Percentiles rank a stretch among this genome's conserved stretches.
Conservation (phyloP, 192 early-diverging fungal species). For the Chytriomyces confervae region DNA sequence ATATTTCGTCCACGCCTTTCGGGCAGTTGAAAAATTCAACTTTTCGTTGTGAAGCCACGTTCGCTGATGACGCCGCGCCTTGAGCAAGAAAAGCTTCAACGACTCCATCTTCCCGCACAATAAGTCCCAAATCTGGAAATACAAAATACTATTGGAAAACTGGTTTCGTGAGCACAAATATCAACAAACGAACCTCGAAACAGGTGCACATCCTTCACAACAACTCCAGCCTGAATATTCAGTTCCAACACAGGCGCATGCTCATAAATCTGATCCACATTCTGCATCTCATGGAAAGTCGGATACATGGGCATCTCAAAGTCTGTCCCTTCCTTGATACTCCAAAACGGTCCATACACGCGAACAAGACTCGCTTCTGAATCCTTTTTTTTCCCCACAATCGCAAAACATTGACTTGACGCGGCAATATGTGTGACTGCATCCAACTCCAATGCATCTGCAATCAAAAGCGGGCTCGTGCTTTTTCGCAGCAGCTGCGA, state of each 20-base stretch:
- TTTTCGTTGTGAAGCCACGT: too few relatives aligned
- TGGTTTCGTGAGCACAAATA: not conserved
- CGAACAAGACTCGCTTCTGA: not conserved
- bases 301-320: conserved; percentile 33
- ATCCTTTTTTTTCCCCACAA: not conserved
- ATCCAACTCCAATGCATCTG: conserved; percentile 8
- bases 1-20: not conserved
- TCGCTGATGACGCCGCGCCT: not conserved
- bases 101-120: not conserved
- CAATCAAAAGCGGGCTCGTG: conserved; percentile 19
- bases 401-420: not conserved
- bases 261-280: conserved; percentile 7
- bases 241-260: not conserved
- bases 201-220: conserved; percentile 7
- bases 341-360: not conserved
- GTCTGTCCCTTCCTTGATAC: not conserved
- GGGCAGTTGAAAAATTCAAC: too few relatives aligned
- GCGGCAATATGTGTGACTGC: not conserved
- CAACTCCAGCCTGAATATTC: not conserved
- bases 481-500: conserved; percentile 11
- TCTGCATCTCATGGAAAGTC: conserved; percentile 21
- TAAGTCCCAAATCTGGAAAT: not conserved
- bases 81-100: not conserved
- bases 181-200: conserved; percentile 25
- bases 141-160: too few relatives aligned